These are phyloP conservation scores for Leishmania braziliensis DNA, from an alignment of 208 protist species.

Conservation along the genomic window DNA sequence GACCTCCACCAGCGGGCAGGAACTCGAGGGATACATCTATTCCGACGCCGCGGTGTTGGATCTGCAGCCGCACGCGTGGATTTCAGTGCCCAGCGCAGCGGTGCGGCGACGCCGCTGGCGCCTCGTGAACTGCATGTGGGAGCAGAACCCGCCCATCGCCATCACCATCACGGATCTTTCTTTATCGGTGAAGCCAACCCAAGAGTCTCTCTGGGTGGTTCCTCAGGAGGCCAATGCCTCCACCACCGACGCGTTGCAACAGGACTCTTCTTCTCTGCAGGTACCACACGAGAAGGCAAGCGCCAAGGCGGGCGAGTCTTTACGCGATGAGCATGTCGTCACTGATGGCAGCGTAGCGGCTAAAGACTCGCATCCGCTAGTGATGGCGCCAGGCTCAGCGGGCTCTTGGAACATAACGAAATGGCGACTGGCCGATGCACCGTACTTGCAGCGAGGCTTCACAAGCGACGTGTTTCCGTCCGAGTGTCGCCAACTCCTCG, in stretches of 20 bases:
- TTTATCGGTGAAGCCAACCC: not conserved
- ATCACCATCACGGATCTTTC: not conserved
- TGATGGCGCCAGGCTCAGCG: not conserved
- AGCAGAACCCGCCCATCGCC: not conserved
- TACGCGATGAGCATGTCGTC: not conserved
- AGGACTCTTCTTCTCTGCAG: not conserved
- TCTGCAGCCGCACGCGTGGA: not conserved
- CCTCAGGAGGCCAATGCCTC: not conserved
- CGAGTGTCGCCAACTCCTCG: slow-evolving; percentile 9
- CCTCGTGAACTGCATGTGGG: slow-evolving; percentile 14
- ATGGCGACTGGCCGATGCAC: not conserved
- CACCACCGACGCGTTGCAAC: not conserved
- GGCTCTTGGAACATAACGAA: not conserved
- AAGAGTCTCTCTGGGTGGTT: not conserved
- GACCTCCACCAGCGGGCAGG: not conserved
- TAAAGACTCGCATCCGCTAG: not conserved
- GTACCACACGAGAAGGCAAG: not conserved
- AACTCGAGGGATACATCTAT: slow-evolving; percentile 14
- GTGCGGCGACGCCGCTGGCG: not conserved
- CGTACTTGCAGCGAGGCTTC: not conserved
- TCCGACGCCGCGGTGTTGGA: slow-evolving; percentile 8
- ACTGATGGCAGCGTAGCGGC: too few species aligned
- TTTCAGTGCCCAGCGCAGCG: not conserved
- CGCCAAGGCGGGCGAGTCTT: not conserved
- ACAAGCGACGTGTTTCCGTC: not conserved